Evolutionary conservation across 202 grass and related monocot genomes (phyloP).

Genomic region (Dendrocalamus latiflorus): DNA sequence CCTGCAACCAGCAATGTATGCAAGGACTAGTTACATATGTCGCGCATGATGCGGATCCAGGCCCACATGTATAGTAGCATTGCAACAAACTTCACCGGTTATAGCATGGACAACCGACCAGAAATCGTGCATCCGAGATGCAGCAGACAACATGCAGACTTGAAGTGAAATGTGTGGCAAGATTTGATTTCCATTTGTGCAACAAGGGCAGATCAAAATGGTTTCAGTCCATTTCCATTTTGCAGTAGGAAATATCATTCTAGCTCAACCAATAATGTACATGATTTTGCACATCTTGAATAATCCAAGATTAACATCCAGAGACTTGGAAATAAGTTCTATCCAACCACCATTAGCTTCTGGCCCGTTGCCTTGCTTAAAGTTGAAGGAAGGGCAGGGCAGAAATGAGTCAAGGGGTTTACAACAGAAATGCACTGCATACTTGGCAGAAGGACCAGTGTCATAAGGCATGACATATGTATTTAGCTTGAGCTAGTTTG

Average conservation of each 20-base stretch:
- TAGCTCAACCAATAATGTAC: background rate
- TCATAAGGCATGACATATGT: background rate
- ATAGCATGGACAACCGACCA: constrained; percentile 29
- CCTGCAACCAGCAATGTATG: constrained; percentile 33
- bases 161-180: constrained; percentile 6
- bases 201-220: background rate
- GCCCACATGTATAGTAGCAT: constrained; percentile 35
- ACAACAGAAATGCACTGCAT: background rate
- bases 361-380: constrained; percentile 26
- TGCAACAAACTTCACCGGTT: constrained; percentile 28
- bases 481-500: constrained; percentile 47
- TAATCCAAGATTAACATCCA: background rate
- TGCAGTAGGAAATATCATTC: background rate
- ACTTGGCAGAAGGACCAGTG: background rate
- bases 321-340: background rate
- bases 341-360: constrained; percentile 46
- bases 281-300: background rate
- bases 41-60: constrained; percentile 17
- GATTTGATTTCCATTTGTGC: constrained; percentile 9
- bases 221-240: background rate
- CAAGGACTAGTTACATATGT: constrained; percentile 45
- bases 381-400: background rate
- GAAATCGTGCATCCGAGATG: constrained; percentile 13
- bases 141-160: background rate
- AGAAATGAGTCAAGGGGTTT: background rate